Evolutionary conservation across 139 green algal species (phyloP).

Genomic region (Tetraselmis striata): DNA sequence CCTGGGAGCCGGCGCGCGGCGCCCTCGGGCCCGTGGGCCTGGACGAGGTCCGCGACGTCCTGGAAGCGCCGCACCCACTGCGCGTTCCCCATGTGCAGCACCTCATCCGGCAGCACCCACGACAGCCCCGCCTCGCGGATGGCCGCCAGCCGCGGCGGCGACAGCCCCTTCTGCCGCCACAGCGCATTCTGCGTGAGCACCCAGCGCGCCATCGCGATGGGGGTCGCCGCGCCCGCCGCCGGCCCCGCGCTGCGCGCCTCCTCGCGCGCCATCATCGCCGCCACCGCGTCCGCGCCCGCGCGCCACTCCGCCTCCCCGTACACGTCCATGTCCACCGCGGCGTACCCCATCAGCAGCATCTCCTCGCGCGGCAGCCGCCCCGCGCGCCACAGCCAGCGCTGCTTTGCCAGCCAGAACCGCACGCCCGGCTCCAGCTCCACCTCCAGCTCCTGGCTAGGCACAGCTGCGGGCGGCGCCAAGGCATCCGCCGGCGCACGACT

Average conservation of each 20-base stretch:
- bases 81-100: not conserved
- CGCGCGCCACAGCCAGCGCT: slow-evolving; percentile 40
- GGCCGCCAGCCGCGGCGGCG: slow-evolving; percentile 18
- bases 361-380: slow-evolving; percentile 23
- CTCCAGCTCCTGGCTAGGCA: not conserved
- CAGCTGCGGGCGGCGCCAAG: not conserved
- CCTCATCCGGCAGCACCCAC: not conserved
- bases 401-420: slow-evolving; percentile 39
- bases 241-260: not conserved
- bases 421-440: slow-evolving; percentile 25
- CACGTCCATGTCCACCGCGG: slow-evolving; percentile 38
- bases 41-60: not conserved
- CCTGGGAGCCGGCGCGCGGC: not conserved
- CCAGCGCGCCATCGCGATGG: slow-evolving; percentile 29
- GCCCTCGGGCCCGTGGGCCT: not conserved
- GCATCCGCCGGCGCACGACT: slow-evolving; percentile 19
- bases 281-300: slow-evolving; percentile 25
- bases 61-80: not conserved
- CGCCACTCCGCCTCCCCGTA: slow-evolving; percentile 30
- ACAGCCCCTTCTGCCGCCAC: slow-evolving; percentile 28
- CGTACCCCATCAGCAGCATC: slow-evolving; percentile 36
- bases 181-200: slow-evolving; percentile 39
- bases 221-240: not conserved
- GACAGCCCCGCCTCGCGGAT: not conserved
- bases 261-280: slow-evolving; percentile 20